A percentile compares a stretch with the other conserved stretches of the same genome.
These are phyloP conservation scores for Mycena galericulata DNA, from an alignment of 768 basidiomycete species.

Conservation along the genomic window DNA sequence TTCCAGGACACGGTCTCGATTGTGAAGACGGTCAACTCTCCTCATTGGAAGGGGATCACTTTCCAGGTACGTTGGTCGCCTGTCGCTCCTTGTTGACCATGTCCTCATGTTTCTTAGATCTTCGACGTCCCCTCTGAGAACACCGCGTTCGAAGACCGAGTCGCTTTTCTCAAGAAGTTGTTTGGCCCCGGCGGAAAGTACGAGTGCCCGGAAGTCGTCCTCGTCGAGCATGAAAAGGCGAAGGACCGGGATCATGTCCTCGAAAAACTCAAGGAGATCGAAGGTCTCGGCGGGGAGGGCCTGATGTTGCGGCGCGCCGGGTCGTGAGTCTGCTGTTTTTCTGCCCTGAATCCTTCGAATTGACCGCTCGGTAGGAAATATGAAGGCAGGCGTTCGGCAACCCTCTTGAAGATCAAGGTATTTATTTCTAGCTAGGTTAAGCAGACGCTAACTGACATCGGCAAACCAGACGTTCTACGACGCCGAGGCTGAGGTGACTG, in stretches of 20 bases:
- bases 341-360: not conserved
- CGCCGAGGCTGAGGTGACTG: conserved; percentile 69
- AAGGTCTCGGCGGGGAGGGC: conserved; percentile 67
- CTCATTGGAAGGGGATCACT: conserved; percentile 66
- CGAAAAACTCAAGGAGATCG: conserved; percentile 65
- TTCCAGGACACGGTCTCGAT: conserved; percentile 71
- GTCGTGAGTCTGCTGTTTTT: conserved; percentile 51
- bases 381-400: conserved; percentile 60
- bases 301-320: conserved; percentile 66
- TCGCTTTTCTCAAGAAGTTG: conserved; percentile 54
- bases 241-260: conserved; percentile 63
- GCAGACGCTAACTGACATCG: not conserved
- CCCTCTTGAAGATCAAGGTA: conserved; percentile 68
- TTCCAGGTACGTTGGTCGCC: conserved; percentile 57
- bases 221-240: conserved; percentile 63
- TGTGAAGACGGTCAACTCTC: conserved; percentile 68
- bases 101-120: conserved; percentile 48
- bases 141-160: conserved; percentile 64
- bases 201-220: conserved; percentile 53
- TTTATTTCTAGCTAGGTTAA: not conserved
- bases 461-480: conserved; percentile 64
- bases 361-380: conserved; percentile 52
- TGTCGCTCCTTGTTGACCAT: not conserved
- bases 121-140: conserved; percentile 68
- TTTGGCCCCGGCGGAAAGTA: conserved; percentile 62